Evolutionary conservation across 192 early-diverging fungal species (phyloP).

Genomic region (Jimgerdemannia lactiflua): DNA sequence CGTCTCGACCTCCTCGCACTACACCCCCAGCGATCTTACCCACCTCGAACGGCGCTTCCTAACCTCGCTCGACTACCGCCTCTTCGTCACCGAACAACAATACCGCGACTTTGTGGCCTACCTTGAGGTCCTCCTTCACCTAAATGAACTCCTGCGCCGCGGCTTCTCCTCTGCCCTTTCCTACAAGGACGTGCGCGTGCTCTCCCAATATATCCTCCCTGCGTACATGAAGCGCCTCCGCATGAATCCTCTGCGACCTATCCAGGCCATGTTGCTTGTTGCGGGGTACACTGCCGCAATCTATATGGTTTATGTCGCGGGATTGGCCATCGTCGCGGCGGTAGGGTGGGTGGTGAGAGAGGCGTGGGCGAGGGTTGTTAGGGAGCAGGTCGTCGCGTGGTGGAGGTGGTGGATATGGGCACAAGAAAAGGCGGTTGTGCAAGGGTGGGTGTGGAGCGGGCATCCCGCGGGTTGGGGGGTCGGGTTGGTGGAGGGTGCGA

Average conservation of each 20-base stretch:
- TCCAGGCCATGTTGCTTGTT: slow-evolving; percentile 23
- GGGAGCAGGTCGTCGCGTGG: background rate
- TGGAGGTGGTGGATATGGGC: background rate
- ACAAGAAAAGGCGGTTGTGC: too few species aligned
- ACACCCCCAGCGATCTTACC: slow-evolving; percentile 32
- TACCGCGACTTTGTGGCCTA: slow-evolving; percentile 42
- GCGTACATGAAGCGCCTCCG: slow-evolving; percentile 34
- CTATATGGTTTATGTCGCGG: slow-evolving; percentile 16
- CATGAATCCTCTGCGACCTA: slow-evolving; percentile 15
- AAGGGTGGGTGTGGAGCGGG: too few species aligned
- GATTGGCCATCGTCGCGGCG: slow-evolving; percentile 7
- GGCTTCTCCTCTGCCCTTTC: slow-evolving; percentile 14
- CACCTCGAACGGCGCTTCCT: slow-evolving; percentile 41
- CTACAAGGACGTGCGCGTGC: slow-evolving; percentile 40
- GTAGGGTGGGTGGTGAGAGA: slow-evolving; percentile 8
- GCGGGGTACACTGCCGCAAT: slow-evolving; percentile 9
- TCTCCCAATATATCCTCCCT: slow-evolving; percentile 35
- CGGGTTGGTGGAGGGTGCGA: too few species aligned
- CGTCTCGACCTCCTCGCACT: slow-evolving; percentile 32
- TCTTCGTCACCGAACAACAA: slow-evolving; percentile 38
- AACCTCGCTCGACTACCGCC: slow-evolving; percentile 30
- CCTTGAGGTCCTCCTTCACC: slow-evolving; percentile 38
- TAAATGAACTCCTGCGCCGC: slow-evolving; percentile 30
- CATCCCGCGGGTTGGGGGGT: too few species aligned
- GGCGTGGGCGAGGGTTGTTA: background rate